These are phyloP conservation scores for Angomonas deanei DNA, from an alignment of 208 protist species.

Conservation along the genomic window DNA sequence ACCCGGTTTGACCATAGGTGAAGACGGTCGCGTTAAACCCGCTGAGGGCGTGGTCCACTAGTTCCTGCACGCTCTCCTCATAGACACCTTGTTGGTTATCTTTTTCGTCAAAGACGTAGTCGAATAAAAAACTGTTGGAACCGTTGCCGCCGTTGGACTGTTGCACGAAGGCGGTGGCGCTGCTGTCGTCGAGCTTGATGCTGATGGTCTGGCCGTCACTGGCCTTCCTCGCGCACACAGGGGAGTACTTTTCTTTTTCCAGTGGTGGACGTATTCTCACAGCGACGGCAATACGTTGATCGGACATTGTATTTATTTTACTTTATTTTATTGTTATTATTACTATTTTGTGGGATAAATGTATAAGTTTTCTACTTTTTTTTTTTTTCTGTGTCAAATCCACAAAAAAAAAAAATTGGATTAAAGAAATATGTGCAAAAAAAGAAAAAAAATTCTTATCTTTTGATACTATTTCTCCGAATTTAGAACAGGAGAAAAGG, in stretches of 20 bases:
- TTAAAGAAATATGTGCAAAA: conserved; percentile 4
- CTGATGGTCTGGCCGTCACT: conserved; percentile 73
- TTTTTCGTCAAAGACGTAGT: conserved; percentile 77
- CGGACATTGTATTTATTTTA: conserved; percentile 25
- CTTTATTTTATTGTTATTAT: background rate
- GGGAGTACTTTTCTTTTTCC: conserved; percentile 62
- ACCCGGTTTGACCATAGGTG: conserved; percentile 88
- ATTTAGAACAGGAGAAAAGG: background rate
- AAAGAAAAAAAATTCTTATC: background rate
- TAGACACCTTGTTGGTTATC: conserved; percentile 79
- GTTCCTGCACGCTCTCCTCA: conserved; percentile 73
- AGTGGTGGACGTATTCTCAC: conserved; percentile 78
- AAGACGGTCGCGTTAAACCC: conserved; percentile 84
- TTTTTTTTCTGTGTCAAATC: background rate
- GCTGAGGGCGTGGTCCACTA: conserved; percentile 73
- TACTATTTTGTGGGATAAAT: too few species aligned
- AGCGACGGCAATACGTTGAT: conserved; percentile 73
- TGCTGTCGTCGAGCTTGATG: conserved; percentile 53
- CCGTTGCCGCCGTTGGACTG: conserved; percentile 11
- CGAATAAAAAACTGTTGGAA: conserved; percentile 64
- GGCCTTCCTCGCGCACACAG: conserved; percentile 56
- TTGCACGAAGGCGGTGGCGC: background rate
- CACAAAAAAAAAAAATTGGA: conserved; percentile 4
- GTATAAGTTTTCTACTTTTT: conserved; percentile 4
- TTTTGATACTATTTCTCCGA: background rate